phyloP scores from a whole-genome alignment of 2,329 filamentous ascomycete genomes.

The Epichloe glyceriae region DNA sequence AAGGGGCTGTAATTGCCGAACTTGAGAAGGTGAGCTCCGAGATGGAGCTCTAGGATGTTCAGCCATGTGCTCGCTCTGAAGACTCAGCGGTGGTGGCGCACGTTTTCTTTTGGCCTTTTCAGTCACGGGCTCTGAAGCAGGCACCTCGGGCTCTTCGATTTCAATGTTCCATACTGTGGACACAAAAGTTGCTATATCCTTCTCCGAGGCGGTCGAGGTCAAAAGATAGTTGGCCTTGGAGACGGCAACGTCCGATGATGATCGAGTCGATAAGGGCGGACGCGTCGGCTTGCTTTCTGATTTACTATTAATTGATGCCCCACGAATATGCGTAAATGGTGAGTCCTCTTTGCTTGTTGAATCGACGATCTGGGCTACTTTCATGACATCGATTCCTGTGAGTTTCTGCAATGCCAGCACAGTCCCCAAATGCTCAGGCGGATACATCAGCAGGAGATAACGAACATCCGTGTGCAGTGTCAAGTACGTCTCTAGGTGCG shows the following conservation, averaged over 20 bases:
- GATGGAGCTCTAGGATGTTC: conserved; percentile 16
- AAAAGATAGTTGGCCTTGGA: conserved; percentile 45
- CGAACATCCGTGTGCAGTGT: conserved; percentile 37
- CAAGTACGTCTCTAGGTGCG: conserved; percentile 48
- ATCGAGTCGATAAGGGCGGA: conserved; percentile 12
- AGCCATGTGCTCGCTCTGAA: conserved; percentile 15
- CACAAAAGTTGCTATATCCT: conserved; percentile 41
- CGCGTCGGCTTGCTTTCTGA: conserved; percentile 12
- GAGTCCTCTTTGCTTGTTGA: conserved; percentile 24
- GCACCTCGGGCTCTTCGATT: conserved; percentile 19
- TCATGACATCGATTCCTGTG: conserved; percentile 42
- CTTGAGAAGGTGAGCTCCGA: conserved; percentile 11
- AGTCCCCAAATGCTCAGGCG: conserved; percentile 41
- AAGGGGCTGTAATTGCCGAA: neutral
- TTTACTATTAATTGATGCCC: conserved; percentile 16
- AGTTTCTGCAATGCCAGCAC: conserved; percentile 45
- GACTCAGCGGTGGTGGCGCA: conserved; percentile 16
- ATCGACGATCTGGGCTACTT: conserved; percentile 44
- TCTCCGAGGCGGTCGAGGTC: conserved; percentile 38
- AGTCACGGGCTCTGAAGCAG: conserved; percentile 21
- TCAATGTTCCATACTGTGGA: conserved; percentile 35
- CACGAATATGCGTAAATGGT: conserved; percentile 28
- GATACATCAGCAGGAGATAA: conserved; percentile 47
- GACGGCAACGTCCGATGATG: conserved; percentile 22
- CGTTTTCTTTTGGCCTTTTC: conserved; percentile 11